Evolutionary conservation across 2,329 filamentous ascomycete genomes (phyloP), one percentile per base, ranked within the genome.

Genomic region (Calonectria pauciramosa): DNA sequence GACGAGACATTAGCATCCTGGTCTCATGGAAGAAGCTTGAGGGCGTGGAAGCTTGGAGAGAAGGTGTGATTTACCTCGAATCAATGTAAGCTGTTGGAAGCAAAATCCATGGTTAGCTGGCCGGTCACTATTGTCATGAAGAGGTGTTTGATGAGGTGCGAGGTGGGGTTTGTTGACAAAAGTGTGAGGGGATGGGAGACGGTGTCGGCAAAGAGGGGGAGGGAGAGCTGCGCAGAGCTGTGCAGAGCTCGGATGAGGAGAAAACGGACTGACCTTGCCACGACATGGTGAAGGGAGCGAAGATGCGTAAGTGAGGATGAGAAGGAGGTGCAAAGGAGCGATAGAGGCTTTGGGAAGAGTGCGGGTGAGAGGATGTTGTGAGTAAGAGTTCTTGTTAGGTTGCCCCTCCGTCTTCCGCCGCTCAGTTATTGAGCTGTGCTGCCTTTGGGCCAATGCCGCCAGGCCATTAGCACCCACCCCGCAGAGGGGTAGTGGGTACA

Each of bases 261-360:
- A 36, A 64, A 64, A 80, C 75, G 74, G 77, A 82, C 82, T 82
- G 82, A 94, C 93, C 91, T 93, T 95, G 93, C 93, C 93, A 94
- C 86, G 93, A 94, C 93, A 94, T 94, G 84, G 81, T 91, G 80
- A 76, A 77, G 69, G 51, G 59, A 74, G 68, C 75, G 74, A 69
- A 68, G 75, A 68, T 70, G 41, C 64, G 41, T 32, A 75, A 51
- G 60, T 47, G 70, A 70, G 63, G 56, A 59, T 64, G 56, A 66
- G 68, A 47, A 28, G 32, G 38, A 75, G 59, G 38, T 38, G 30
- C 23, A 70, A 30, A 30, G 28, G 49, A 52, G 47, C 34, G 66
- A 60, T 49, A 28, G 32, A 60, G 68, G 23, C 36, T 60, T 70
- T 59, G 36, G 70, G 59, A 51, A n/a, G 38, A 73, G 30, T 26